A percentile compares a stretch with the other conserved stretches of the same genome.
Evolutionary conservation across 1,139 yeast species (phyloP).

Genomic region (Groenewaldozyma sp.): DNA sequence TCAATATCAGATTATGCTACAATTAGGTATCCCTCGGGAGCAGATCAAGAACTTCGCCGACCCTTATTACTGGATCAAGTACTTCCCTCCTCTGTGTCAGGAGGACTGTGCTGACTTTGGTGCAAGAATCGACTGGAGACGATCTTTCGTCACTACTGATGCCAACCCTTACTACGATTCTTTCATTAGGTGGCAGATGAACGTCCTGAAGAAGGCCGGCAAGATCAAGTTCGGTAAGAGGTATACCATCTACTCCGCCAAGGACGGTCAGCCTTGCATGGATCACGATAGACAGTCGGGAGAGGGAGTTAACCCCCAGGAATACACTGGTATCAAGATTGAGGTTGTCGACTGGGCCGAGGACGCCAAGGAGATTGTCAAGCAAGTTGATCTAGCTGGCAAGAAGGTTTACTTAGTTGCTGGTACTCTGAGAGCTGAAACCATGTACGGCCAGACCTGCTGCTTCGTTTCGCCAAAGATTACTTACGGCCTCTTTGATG

Average conservation of each 20-base stretch:
- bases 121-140: slow-evolving; percentile 97
- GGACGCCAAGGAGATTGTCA: slow-evolving; percentile 43
- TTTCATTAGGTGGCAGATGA: slow-evolving; percentile 95
- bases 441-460: slow-evolving; percentile 98
- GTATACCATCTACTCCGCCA: slow-evolving; percentile 93
- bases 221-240: slow-evolving; percentile 97
- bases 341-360: slow-evolving; percentile 51
- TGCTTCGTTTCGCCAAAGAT: slow-evolving; percentile 96
- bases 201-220: slow-evolving; percentile 72
- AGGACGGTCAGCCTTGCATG: slow-evolving; percentile 99
- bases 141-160: slow-evolving; percentile 92
- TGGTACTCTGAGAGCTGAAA: slow-evolving; percentile 97
- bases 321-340: slow-evolving; percentile 89
- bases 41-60: slow-evolving; percentile 86
- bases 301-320: slow-evolving; percentile 96
- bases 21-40: slow-evolving; percentile 74
- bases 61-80: slow-evolving; percentile 76
- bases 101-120: slow-evolving; percentile 76
- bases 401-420: slow-evolving; percentile 81
- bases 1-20: slow-evolving; percentile 94
- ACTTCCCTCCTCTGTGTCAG: slow-evolving; percentile 86
- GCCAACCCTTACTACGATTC: slow-evolving; percentile 92
- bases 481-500: slow-evolving; percentile 83
- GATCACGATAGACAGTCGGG: slow-evolving; percentile 98
- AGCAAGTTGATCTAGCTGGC: slow-evolving; percentile 37